Evolutionary conservation across 2,329 filamentous ascomycete species (phyloP).

Genomic region (Berkeleyomyces basicola): DNA sequence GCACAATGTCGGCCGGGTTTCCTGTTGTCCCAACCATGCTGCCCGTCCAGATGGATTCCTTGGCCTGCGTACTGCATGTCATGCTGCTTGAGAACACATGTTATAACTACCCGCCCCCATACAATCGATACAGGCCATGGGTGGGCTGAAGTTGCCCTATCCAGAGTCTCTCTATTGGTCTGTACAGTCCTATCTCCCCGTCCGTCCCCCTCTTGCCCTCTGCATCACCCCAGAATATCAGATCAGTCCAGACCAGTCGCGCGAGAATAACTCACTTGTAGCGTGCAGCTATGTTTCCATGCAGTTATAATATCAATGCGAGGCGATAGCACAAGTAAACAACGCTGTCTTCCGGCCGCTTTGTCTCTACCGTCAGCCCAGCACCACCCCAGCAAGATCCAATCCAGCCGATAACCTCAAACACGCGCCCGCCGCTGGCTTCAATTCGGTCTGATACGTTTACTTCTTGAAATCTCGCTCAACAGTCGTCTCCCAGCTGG

Average conservation of each 20-base stretch:
- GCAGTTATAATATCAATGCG: background rate
- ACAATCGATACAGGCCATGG: too few relatives aligned
- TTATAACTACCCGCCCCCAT: too few relatives aligned
- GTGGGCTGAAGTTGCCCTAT: background rate
- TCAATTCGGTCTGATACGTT: background rate
- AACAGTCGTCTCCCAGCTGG: background rate
- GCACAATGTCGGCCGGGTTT: constrained; percentile 6
- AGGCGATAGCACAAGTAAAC: background rate
- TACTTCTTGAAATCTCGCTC: too few relatives aligned
- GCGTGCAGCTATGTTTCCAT: background rate
- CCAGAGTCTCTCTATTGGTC: too few relatives aligned
- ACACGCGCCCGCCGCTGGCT: background rate
- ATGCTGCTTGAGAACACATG: background rate
- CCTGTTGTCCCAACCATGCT: constrained; percentile 30
- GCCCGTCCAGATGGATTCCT: constrained; percentile 34
- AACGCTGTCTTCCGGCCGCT: too few relatives aligned
- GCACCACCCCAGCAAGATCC: too few relatives aligned
- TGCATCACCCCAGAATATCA: background rate
- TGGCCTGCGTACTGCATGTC: background rate
- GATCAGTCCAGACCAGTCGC: background rate
- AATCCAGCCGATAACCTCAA: too few relatives aligned
- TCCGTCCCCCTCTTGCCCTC: constrained; percentile 25
- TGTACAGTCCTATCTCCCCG: too few relatives aligned
- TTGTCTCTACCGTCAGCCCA: too few relatives aligned
- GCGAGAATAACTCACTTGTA: background rate